Evolutionary conservation across 2,329 filamentous ascomycete genomes (phyloP).

Genomic region (Trichoderma arundinaceum): DNA sequence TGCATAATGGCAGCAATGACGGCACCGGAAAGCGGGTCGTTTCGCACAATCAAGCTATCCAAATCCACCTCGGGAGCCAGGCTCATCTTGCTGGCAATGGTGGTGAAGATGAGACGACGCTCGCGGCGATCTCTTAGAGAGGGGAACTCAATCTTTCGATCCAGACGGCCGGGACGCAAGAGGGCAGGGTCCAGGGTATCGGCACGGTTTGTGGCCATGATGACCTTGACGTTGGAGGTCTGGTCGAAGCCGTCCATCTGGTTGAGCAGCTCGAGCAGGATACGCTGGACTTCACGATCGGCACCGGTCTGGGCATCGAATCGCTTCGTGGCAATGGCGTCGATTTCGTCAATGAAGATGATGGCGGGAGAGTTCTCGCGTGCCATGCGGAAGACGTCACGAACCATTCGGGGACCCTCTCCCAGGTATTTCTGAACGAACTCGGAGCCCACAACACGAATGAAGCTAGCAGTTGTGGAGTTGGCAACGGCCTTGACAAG

Average conservation of each 20-base stretch:
- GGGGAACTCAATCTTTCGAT: constrained; percentile 99
- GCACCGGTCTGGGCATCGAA: constrained; percentile 99
- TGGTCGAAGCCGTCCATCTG: constrained; percentile 99
- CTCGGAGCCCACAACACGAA: constrained; percentile 96
- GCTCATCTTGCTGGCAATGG: constrained; percentile 98
- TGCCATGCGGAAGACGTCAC: constrained; percentile 98
- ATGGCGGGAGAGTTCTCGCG: constrained; percentile 97
- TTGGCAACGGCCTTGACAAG: constrained; percentile 98
- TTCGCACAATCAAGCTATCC: constrained; percentile 93
- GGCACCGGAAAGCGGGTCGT: constrained; percentile 92
- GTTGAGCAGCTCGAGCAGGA: constrained; percentile 94
- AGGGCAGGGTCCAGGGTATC: constrained; percentile 96
- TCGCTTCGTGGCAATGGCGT: constrained; percentile 98
- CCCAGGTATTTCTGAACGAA: constrained; percentile 99
- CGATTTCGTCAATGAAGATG: constrained; percentile 99
- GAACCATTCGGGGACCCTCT: constrained; percentile 97
- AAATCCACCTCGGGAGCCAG: constrained; percentile 95
- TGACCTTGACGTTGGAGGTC: constrained; percentile 98
- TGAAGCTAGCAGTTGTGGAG: constrained; percentile 97
- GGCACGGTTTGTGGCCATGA: constrained; percentile 99
- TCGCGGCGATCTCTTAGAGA: constrained; percentile 90
- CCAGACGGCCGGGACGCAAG: constrained; percentile 90
- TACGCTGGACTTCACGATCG: constrained; percentile 97
- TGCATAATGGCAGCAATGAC: constrained; percentile 99
- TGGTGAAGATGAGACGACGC: constrained; percentile 93